Percentiles rank a stretch among this genome's conserved stretches.
Conservation (phyloP, 768 basidiomycete genomes). For the Pleurotus eryngii region DNA sequence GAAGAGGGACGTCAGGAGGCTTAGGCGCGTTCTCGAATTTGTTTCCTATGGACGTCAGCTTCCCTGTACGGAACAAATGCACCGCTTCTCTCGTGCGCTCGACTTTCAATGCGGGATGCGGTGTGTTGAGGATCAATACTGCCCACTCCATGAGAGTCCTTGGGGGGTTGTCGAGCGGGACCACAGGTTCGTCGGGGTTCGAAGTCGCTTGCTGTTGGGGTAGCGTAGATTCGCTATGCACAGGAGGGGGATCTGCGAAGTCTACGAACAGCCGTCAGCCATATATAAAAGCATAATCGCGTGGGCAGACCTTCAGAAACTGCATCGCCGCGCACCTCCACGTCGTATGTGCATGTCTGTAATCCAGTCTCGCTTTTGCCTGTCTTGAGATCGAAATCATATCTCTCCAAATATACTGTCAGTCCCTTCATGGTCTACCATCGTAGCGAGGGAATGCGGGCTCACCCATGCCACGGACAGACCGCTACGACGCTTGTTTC, state of each 20-base stretch:
- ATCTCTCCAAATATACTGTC: slow-evolving; percentile 33
- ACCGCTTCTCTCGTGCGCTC: slow-evolving; percentile 70
- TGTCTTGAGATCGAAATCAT: slow-evolving; percentile 70
- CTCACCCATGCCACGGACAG: slow-evolving; percentile 74
- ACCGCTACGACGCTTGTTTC: slow-evolving; percentile 60
- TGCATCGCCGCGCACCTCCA: slow-evolving; percentile 44
- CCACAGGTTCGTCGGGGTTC: slow-evolving; percentile 36
- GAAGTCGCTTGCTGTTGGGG: background rate
- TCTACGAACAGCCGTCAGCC: slow-evolving; percentile 23
- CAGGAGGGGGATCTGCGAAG: slow-evolving; percentile 67
- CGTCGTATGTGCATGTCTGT: slow-evolving; percentile 62
- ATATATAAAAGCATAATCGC: background rate
- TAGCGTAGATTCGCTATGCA: slow-evolving; percentile 11
- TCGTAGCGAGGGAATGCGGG: background rate
- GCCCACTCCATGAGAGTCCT: slow-evolving; percentile 77
- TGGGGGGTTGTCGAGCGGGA: slow-evolving; percentile 48
- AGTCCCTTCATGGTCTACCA: no score
- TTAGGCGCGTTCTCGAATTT: slow-evolving; percentile 41
- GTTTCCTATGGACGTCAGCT: slow-evolving; percentile 65
- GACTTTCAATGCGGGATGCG: slow-evolving; percentile 64
- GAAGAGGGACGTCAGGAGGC: slow-evolving; percentile 63
- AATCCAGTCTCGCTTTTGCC: slow-evolving; percentile 71
- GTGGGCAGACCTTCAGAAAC: slow-evolving; percentile 57
- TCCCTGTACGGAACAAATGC: slow-evolving; percentile 63
- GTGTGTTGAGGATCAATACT: slow-evolving; percentile 72